These are phyloP conservation scores for Pholiota microspora DNA, from an alignment of 768 basidiomycete genomes.

Conservation along the genomic window DNA sequence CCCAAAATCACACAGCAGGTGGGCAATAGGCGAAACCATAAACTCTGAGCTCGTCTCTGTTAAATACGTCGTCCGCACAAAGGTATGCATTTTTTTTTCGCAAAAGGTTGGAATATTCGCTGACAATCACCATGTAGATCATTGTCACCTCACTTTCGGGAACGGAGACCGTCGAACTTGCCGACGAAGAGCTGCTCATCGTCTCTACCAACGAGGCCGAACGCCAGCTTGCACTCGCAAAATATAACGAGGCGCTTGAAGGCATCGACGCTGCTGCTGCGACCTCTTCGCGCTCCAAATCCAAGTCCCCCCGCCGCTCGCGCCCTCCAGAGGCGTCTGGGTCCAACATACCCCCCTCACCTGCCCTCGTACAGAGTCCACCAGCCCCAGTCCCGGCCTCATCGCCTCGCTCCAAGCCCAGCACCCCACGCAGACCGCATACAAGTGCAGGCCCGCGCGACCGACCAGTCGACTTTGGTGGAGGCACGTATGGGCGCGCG, in stretches of 20 bases:
- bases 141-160: slow-evolving; percentile 52
- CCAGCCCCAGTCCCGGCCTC: neutral
- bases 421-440: slow-evolving; percentile 46
- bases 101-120: neutral
- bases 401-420: neutral
- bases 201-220: slow-evolving; percentile 72
- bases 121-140: slow-evolving; percentile 38
- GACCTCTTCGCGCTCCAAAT: slow-evolving; percentile 42
- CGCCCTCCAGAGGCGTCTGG: slow-evolving; percentile 21
- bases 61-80: slow-evolving; percentile 68
- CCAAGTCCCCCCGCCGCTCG: slow-evolving; percentile 53
- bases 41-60: slow-evolving; percentile 61
- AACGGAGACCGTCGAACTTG: slow-evolving; percentile 68
- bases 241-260: slow-evolving; percentile 43
- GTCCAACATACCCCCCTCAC: slow-evolving; percentile 21
- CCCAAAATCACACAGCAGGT: slow-evolving; percentile 63
- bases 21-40: slow-evolving; percentile 80
- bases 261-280: slow-evolving; percentile 25
- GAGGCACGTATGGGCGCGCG: slow-evolving; percentile 20
- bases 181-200: slow-evolving; percentile 62
- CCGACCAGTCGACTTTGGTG: slow-evolving; percentile 35
- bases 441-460: slow-evolving; percentile 75
- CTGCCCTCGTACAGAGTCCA: neutral
- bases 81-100: slow-evolving; percentile 37
- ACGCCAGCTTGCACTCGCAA: slow-evolving; percentile 60